phyloP scores from a whole-genome alignment of 495 filamentous ascomycete genomes.

The Penicillium crystallinum region DNA sequence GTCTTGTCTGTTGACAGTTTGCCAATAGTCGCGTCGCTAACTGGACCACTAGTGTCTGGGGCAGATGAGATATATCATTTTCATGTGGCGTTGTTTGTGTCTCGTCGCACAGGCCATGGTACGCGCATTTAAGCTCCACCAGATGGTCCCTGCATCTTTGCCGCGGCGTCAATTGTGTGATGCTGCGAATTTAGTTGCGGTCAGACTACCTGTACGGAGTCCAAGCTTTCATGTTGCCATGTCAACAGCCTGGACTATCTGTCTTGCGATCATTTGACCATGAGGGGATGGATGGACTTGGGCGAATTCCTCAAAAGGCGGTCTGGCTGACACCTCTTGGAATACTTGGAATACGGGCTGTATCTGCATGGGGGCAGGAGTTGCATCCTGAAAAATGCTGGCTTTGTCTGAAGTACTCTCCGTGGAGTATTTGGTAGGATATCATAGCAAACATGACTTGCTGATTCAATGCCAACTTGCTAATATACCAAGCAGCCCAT shows the following conservation, averaged over 20 bases:
- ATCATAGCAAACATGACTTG: no score
- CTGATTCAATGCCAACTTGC: no score
- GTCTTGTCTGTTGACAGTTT: not conserved
- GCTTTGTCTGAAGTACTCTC: no score
- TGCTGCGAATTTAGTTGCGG: conserved; percentile 8
- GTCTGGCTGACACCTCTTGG: not conserved
- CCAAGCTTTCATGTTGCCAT: conserved; percentile 11
- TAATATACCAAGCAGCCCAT: no score
- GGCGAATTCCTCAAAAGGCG: not conserved
- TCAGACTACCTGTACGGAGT: no score
- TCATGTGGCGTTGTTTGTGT: conserved; percentile 12
- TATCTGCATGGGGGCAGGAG: no score
- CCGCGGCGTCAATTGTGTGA: conserved; percentile 8
- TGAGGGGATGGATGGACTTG: not conserved
- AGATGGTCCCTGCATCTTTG: conserved; percentile 13
- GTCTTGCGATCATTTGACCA: not conserved
- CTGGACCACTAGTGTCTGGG: not conserved
- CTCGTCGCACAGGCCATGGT: conserved; percentile 19
- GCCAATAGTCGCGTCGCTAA: not conserved
- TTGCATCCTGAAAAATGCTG: no score
- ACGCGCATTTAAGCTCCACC: conserved; percentile 13
- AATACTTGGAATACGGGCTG: not conserved
- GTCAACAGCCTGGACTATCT: conserved; percentile 16
- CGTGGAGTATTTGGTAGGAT: no score
- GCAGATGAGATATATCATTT: conserved; percentile 18